phyloP scores from a whole-genome alignment of 164 flowering plant genomes.

The Liquidambar formosana region DNA sequence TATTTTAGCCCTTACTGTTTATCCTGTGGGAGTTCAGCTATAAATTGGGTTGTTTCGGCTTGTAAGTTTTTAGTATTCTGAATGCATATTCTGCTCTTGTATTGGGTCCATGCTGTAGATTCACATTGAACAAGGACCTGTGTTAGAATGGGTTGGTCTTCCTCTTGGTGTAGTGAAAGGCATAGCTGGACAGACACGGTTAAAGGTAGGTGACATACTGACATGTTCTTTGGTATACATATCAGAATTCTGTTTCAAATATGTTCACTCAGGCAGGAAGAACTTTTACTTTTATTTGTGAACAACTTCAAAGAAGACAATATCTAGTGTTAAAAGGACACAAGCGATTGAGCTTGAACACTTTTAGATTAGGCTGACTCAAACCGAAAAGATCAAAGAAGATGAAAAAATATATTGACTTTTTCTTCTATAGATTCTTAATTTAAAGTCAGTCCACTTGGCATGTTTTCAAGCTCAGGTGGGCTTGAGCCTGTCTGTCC shows the following conservation, averaged over 20 bases:
- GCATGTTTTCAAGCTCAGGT: too few relatives aligned
- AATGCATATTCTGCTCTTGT: background rate
- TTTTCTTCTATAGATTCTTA: too few relatives aligned
- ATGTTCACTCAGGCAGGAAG: too few relatives aligned
- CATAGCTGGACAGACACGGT: slow-evolving; percentile 92
- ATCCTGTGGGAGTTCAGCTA: background rate
- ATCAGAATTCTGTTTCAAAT: background rate
- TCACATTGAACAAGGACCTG: slow-evolving; percentile 99
- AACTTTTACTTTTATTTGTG: too few relatives aligned
- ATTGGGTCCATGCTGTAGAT: slow-evolving; percentile 45
- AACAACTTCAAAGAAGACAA: too few relatives aligned
- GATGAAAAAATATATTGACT: too few relatives aligned
- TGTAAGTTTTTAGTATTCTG: background rate
- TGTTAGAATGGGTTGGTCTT: slow-evolving; percentile 80
- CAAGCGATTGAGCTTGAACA: too few relatives aligned
- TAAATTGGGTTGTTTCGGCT: background rate
- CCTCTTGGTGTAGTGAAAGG: slow-evolving; percentile 93
- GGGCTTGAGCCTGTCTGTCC: too few relatives aligned
- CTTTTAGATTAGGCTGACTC: too few relatives aligned
- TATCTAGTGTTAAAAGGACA: too few relatives aligned
- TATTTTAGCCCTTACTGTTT: slow-evolving; percentile 19
- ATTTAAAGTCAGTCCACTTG: too few relatives aligned
- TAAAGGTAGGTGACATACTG: slow-evolving; percentile 74
- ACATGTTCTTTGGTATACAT: background rate
- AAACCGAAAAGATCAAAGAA: too few relatives aligned